Evolutionary conservation across 2,329 filamentous ascomycete genomes (phyloP), one percentile per base, ranked within the genome.

Genomic region (Blumeriella jaapii): DNA sequence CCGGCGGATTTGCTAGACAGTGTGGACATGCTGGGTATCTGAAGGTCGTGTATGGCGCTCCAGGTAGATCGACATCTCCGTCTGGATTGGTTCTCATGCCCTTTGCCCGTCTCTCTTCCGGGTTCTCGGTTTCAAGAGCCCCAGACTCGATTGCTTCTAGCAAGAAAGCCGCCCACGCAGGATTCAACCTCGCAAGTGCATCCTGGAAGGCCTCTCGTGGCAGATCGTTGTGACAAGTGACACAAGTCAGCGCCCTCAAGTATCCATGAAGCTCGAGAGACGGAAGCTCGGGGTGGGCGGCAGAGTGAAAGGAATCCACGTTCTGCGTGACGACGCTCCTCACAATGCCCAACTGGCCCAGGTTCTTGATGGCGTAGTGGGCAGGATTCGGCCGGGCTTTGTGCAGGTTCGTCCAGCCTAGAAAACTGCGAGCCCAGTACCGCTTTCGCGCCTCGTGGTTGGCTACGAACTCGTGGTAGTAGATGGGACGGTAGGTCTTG

Each of bases 351-450:
- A 91, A 62, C 4, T 69, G 59, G 2, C 74, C 82, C 22, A 96
- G 63, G 44, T 79, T 69, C 34, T 72, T 68, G 38, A 96, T 71
- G 2, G 87, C 85, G 55, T 72, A 68, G 61, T 98, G 91, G 2
- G 77, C 78, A 3, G 65, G 62, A 54, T 96, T 96, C 9, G 89
- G 87, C 39, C 63, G 64, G n/a, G 85, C 83, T 42, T 74, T 78
- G 52, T 81, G 64, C 46, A 96, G 63, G 28, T 74, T 85, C 3
- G 83, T 78, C 87, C 87, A 96, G 23, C 91, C 91, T 13, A 98
- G 63, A 58, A 93, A 98, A 54, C 83, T 93, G 31, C 91, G 67
- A 1, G 91, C 89, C 91, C 91, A 98, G 57, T 98, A 98, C 42
- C 91, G 68, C 59, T 95, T 91, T 46, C 91, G 68, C 9, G 82